Base-by-base conservation (phyloP, 2,329 filamentous ascomycete genomes). In the Ascochyta lentis region DNA sequence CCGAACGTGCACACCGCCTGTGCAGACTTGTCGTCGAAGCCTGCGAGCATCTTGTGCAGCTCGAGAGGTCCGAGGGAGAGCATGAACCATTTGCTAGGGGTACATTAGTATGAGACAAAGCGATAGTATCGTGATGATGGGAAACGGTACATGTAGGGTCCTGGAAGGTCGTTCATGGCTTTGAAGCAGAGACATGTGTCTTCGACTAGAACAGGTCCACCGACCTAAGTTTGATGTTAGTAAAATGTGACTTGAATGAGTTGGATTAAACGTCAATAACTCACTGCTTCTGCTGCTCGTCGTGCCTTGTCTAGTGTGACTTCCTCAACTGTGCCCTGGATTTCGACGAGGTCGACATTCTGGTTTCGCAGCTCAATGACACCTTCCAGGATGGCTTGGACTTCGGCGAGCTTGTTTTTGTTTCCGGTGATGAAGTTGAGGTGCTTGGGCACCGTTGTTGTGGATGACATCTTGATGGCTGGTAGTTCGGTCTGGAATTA, bases 371-470 rank as follows among this genome's bases (percentile, higher is more conserved):
- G 83, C 60, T 88, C 81, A 63, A 97, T 89, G 31, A 80, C 79
- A 55, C 84, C 85, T 8, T 85, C 81, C 3, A 99, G 84, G 66
- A 99, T 97, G 16, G 90, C 89, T 76, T 90, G 87, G 64, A 96
- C 92, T 80, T 99, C 95, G 54, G 83, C 80, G 52, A 99, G 84
- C 80, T 99, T 99, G 81, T 96, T 96, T 71, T 89, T 87, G 79
- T 99, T 99, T 77, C 94, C 90, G 2, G 94, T 98, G 73, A 99
- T 96, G 81, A 99, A 99, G 78, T 96, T 93, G 63, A 99, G 80
- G 60, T 81, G 77, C 63, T 81, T 79, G 39, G 78, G 75, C 10
- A 65, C 55, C 12, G 51, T 38, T 24, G 65, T 48, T 5, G 62
- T 56, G 22, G 60, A 59, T 3, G 64, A 40, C 63, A 64, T 65